Base-by-base conservation (phyloP, 2,329 filamentous ascomycete genomes). In the Didymellaceae sp. region DNA sequence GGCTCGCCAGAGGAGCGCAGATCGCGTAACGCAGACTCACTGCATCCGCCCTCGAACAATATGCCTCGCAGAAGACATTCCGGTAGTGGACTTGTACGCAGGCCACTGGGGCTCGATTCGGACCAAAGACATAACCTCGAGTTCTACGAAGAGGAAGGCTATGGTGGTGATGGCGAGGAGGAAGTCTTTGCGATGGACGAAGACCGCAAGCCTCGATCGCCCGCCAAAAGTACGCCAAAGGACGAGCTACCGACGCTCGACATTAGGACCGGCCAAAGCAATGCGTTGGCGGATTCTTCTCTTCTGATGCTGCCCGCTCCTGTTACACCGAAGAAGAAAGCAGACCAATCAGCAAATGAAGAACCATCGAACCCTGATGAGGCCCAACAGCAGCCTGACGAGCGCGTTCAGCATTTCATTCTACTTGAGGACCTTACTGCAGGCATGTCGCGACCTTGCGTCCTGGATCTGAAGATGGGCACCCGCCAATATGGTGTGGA, bases 401-500 rank as follows among this genome's bases (percentile, higher is more conserved):
- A 79, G 48, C 86, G 93, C 24, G 89, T 96, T 4, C 90, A 97
- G 65, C 96, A 93, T 69, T 99, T 99, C 70, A 78, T 99, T 11
- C 80, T 99, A 1, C 78, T 99, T 8, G 94, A 99, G 74, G 94
- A 99, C 70, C 82, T 99, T 38, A 99, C 94, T 1, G 90, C 93
- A 2, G 93, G 93, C 25, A 97, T 99, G 94, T 92, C 91, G 69
- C 86, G 89, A 41, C 94, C 94, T 5, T 97, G 94, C 74, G 96
- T 99, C 52, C 88, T 99, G 73, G 94, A 99, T 70, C 80, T 99
- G 55, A 99, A 99, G 72, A 99, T 99, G 94, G 94, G 94, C 16
- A 99, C 94, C 6, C 87, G 94, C 2, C 94, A 99, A 69, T 97
- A 97, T 70, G 94, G 94, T 6, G 86, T 97, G 10, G 92, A 97